Base-by-base conservation (phyloP, 1,139 yeast species). In the Candida neerlandica region DNA sequence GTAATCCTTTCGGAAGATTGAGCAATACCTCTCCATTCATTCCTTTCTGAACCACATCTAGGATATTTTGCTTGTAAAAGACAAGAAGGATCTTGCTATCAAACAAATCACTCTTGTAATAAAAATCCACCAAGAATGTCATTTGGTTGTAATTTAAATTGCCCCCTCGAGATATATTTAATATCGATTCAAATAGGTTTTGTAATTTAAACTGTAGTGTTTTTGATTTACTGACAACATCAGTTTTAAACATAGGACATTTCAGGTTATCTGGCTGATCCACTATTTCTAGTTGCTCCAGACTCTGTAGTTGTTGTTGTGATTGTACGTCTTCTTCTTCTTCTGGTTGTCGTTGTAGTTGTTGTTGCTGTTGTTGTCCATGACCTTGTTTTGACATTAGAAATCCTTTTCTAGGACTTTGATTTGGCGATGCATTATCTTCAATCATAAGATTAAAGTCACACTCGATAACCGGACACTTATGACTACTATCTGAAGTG, bases 381-480 rank as follows among this genome's bases (percentile, higher is more conserved):
- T 19, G 30, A 14, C 16, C 1, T 23, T 23, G 41, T n/a, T 26
- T 27, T 7, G 16, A 18, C 4, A 47, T 44, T 23, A 40, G 15
- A 15, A 30, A 27, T 16, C n/a, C 26, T 30, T 43, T 46, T 23
- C 33, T 27, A 4, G 57, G 50, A 44, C 55, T 53, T 41, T 55
- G 57, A n/a, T 52, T 47, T 41, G 49, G 38, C 6, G 39, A 40
- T 23, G 37, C 38, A 26, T 50, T 50, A 21, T 64, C 67, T 14
- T 70, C 73, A 21, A 60, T 59, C 70, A 73, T 67, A 47, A 71
- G 64, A 50, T 71, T 70, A 52, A 75, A 65, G 54, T 73, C 77
- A 52, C 76, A 71, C 50, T 70, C 76, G 32, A 71, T 65, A 2
- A 75, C 79, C 0, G 80, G 79, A 48, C 80, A 75, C 45, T 64